These are phyloP conservation scores for Dioszegia aurantiaca DNA, from an alignment of 768 basidiomycete species.

Conservation along the genomic window DNA sequence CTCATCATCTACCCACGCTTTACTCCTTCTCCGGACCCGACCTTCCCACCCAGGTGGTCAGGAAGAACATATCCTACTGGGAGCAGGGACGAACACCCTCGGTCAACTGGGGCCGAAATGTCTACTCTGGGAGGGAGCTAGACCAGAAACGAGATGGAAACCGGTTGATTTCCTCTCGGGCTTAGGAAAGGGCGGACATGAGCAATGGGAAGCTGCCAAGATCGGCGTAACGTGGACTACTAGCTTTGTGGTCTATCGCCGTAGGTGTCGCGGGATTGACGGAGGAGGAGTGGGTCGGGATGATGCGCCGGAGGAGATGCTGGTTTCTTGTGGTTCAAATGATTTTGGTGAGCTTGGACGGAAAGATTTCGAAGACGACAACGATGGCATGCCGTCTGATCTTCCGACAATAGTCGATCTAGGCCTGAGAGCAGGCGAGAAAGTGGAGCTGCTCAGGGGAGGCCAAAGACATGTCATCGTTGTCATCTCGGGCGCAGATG, in stretches of 20 bases:
- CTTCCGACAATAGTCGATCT: conserved; percentile 33
- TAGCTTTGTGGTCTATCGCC: conserved; percentile 65
- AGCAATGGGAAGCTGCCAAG: conserved; percentile 56
- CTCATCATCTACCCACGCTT: conserved; percentile 75
- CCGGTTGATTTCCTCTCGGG: conserved; percentile 34
- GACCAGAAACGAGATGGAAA: conserved; percentile 50
- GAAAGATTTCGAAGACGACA: background rate
- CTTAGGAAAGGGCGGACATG: conserved; percentile 8
- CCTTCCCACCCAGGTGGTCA: background rate
- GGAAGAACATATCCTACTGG: conserved; percentile 59
- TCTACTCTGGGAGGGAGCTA: conserved; percentile 55
- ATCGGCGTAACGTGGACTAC: conserved; percentile 81
- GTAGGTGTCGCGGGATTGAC: background rate
- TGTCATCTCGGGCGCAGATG: conserved; percentile 39
- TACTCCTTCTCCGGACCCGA: conserved; percentile 58
- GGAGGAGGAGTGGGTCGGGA: background rate
- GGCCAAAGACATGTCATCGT: conserved; percentile 73
- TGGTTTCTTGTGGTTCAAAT: conserved; percentile 78
- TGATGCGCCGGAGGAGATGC: conserved; percentile 54
- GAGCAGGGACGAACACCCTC: conserved; percentile 65
- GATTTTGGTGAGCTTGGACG: conserved; percentile 75
- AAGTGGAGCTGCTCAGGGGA: conserved; percentile 58
- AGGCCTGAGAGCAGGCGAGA: conserved; percentile 26
- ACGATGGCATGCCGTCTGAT: conserved; percentile 11
- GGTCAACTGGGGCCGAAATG: conserved; percentile 66